Base-by-base conservation (phyloP, 441 rosid species). In the Gossypium gossypioides region DNA sequence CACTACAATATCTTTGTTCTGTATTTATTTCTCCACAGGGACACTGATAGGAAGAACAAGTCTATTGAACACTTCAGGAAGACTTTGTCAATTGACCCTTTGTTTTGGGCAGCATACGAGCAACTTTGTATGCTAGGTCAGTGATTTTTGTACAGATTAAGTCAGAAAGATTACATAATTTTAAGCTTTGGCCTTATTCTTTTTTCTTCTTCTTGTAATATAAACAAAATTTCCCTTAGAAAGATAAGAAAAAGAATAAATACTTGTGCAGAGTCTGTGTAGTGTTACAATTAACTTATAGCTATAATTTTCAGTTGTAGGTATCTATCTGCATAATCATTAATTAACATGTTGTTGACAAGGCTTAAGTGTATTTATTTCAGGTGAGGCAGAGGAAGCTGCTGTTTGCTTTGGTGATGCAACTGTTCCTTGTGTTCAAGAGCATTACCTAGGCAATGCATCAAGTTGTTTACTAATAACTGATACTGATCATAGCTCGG, bases 371-470 rank as follows among this genome's bases (percentile, higher is more conserved):
- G 72, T 71, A 37, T 57, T 66, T 48, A 40, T 73, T 78, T 72
- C 77, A 86, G 90, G 88, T 77, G 82, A 78, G 18, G 85, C 85
- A 42, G 90, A 83, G 73, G 90, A 84, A 70, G 86, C 86, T 22
- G 75, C 82, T 68, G 57, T 74, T n/a, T 74, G 75, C 74, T 86
- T 83, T 19, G 82, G 86, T 44, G 84, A 79, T 74, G 79, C 56
- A 0, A 82, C 88, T 71, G 55, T 77, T 68, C 70, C 72, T 71
- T 66, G 72, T 68, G 81, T 84, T 77, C 88, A 81, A 48, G 75
- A 68, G 74, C 74, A 72, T 52, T 71, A 48, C 59, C 73, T 67
- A 40, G 58, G 69, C n/a, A 71, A 75, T 13, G 74, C 73, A 52
- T 77, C 69, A 54, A 72, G 67, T 19, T 75, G 46, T 60, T 63